A percentile compares a stretch with the other conserved stretches of the same genome.
Evolutionary conservation across 352 stramenopile species (phyloP).

Genomic region (Globisporangium paroecandrum): DNA sequence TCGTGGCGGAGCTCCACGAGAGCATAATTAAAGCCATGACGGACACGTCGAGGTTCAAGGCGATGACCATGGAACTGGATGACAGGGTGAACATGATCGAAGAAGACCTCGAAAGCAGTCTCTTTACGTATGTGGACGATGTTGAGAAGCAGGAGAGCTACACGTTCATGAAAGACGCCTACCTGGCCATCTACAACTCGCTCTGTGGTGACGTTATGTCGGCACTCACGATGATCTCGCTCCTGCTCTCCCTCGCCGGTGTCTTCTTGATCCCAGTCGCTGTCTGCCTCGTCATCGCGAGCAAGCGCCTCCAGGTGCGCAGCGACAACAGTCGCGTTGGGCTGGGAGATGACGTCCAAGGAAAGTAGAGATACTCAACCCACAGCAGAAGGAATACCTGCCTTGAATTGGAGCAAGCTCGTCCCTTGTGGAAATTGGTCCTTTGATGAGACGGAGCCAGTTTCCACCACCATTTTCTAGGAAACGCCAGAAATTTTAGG

Average conservation of each 20-base stretch:
- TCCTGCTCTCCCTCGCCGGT: slow-evolving; percentile 64
- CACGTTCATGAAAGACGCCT: slow-evolving; percentile 48
- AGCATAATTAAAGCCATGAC: slow-evolving; percentile 29
- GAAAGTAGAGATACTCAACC: slow-evolving; percentile 25
- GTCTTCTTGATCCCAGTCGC: slow-evolving; percentile 65
- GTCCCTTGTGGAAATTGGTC: background rate
- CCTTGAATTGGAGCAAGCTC: no score
- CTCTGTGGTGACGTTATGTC: slow-evolving; percentile 61
- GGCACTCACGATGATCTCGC: slow-evolving; percentile 65
- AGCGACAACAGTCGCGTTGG: slow-evolving; percentile 46
- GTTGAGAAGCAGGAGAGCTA: slow-evolving; percentile 62
- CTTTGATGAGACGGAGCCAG: background rate
- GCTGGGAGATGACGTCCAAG: slow-evolving; percentile 51
- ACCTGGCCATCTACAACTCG: slow-evolving; percentile 39
- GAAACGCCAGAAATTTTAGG: background rate
- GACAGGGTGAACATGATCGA: slow-evolving; percentile 43
- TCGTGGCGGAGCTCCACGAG: slow-evolving; percentile 26
- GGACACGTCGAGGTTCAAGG: slow-evolving; percentile 31
- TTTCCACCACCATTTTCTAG: background rate
- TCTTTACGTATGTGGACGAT: slow-evolving; percentile 51
- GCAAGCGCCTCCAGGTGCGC: slow-evolving; percentile 53
- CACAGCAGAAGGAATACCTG: no score
- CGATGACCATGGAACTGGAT: slow-evolving; percentile 35
- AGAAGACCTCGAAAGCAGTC: slow-evolving; percentile 29
- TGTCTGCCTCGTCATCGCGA: slow-evolving; percentile 62